Evolutionary conservation across 345 rosid genomes (phyloP).

Genomic region (Eucalyptus urophylla): DNA sequence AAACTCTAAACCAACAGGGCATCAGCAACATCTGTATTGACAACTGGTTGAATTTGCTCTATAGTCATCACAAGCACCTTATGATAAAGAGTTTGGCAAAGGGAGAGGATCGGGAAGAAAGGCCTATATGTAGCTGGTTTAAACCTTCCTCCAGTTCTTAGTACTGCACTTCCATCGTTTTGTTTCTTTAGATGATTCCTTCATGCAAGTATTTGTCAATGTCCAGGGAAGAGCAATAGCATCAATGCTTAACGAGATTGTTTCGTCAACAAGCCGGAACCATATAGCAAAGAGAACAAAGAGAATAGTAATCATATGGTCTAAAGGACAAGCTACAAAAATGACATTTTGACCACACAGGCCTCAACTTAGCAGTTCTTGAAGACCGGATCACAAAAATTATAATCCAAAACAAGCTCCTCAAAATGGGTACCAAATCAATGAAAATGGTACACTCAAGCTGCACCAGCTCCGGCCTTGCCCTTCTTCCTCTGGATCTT

Average conservation of each 20-base stretch:
- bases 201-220: not conserved
- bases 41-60: not conserved
- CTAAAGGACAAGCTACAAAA: not conserved
- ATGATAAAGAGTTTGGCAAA: not conserved
- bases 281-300: not conserved
- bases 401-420: not conserved
- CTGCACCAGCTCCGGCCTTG: slow-evolving; percentile 15
- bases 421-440: not conserved
- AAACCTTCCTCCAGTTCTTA: not conserved
- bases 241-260: not conserved
- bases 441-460: not conserved
- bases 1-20: not conserved
- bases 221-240: not conserved
- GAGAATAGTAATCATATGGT: not conserved
- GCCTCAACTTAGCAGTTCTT: not conserved
- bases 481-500: slow-evolving; percentile 38
- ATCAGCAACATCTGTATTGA: not conserved
- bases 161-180: not conserved
- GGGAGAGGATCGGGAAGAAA: not conserved
- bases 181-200: not conserved
- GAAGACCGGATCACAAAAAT: not conserved
- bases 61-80: not conserved
- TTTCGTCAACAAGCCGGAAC: not conserved
- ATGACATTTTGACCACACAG: not conserved
- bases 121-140: not conserved